A percentile compares a stretch with the other conserved stretches of the same genome.
phyloP scores from a whole-genome alignment of 495 filamentous ascomycete genomes.

The Xylaria nigripes region DNA sequence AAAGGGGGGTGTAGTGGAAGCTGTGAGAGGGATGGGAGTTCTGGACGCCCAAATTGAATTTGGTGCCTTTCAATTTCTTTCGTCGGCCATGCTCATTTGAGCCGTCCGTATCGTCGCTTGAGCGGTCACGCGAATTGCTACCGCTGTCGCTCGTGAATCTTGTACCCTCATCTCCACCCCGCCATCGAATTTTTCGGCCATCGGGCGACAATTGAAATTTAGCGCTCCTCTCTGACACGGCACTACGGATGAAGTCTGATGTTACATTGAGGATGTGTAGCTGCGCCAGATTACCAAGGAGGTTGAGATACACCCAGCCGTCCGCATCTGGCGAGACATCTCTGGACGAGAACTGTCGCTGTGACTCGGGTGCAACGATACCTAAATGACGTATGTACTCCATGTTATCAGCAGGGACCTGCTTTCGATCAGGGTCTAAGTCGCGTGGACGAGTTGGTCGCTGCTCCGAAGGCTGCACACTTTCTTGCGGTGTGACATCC shows the following conservation, averaged over 20 bases:
- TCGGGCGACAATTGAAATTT: constrained; percentile 67
- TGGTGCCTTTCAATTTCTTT: constrained; percentile 36
- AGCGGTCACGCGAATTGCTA: constrained; percentile 35
- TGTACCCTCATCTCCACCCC: constrained; percentile 53
- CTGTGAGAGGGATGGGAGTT: constrained; percentile 32
- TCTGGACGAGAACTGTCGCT: constrained; percentile 23
- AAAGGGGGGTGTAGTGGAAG: constrained; percentile 59
- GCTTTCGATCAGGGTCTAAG: constrained; percentile 58
- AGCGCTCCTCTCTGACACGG: constrained; percentile 54
- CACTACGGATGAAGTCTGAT: constrained; percentile 58
- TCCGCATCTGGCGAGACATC: constrained; percentile 46
- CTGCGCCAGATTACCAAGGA: constrained; percentile 73
- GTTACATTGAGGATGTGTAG: constrained; percentile 73
- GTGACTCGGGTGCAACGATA: constrained; percentile 42
- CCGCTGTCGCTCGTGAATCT: constrained; percentile 49
- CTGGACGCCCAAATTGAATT: constrained; percentile 28
- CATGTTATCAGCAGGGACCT: constrained; percentile 63
- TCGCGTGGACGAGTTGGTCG: constrained; percentile 65
- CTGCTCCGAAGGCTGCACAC: constrained; percentile 46
- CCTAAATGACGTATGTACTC: constrained; percentile 67
- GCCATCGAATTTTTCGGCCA: constrained; percentile 68
- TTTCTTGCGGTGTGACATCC: constrained; percentile 36
- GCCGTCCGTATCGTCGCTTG: constrained; percentile 35
- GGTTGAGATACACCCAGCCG: constrained; percentile 76
- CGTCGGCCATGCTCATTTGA: constrained; percentile 26